These are phyloP conservation scores for Tremella mesenterica DNA, from an alignment of 768 basidiomycete genomes.

Conservation along the genomic window DNA sequence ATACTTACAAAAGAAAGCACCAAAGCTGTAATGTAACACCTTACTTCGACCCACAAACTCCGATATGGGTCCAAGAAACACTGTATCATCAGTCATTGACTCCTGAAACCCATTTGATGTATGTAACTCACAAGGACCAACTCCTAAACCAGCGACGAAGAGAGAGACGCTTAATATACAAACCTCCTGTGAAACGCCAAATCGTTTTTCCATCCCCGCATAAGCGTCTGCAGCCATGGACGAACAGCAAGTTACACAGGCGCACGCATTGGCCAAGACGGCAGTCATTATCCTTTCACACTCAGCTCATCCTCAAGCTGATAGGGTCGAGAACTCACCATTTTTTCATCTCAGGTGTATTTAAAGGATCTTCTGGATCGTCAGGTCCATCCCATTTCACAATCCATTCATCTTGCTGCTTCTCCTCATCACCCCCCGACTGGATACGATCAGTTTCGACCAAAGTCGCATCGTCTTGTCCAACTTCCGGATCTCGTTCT, in stretches of 20 bases:
- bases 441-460: too few relatives aligned
- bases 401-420: neutral
- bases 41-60: constrained; percentile 60
- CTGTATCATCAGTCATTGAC: too few relatives aligned
- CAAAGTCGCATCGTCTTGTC: too few relatives aligned
- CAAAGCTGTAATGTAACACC: constrained; percentile 58
- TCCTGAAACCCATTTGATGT: neutral
- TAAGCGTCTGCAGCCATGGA: constrained; percentile 57
- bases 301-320: neutral
- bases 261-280: constrained; percentile 20
- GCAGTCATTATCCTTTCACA: constrained; percentile 18
- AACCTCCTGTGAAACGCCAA: constrained; percentile 54
- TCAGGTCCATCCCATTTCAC: neutral
- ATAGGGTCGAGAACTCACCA: neutral
- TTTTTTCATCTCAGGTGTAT: neutral
- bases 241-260: constrained; percentile 43
- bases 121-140: constrained; percentile 25
- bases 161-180: constrained; percentile 51
- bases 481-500: too few relatives aligned
- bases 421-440: too few relatives aligned
- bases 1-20: constrained; percentile 50
- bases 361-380: constrained; percentile 1
- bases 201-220: constrained; percentile 50
- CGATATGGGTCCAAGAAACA: constrained; percentile 46
- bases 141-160: constrained; percentile 45